Evolutionary conservation across 768 basidiomycete species (phyloP).

Genomic region (Lactarius psammicola): DNA sequence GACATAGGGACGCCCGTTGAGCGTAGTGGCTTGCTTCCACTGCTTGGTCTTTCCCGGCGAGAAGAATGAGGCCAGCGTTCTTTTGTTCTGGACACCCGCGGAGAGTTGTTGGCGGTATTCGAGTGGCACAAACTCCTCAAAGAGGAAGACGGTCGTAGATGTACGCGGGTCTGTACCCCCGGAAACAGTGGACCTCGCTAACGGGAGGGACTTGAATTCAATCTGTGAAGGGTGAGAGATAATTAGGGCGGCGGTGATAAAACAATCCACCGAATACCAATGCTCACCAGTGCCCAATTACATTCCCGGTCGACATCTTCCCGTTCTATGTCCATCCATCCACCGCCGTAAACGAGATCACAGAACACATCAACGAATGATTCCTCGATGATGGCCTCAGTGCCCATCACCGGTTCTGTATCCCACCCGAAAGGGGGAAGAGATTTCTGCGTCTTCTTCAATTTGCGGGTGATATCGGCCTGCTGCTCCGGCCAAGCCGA

Average conservation of each 20-base stretch:
- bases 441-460: slow-evolving; percentile 80
- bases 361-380: slow-evolving; percentile 86
- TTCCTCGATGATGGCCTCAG: slow-evolving; percentile 84
- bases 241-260: background rate
- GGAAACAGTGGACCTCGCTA: slow-evolving; percentile 34
- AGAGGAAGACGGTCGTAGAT: slow-evolving; percentile 68
- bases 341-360: slow-evolving; percentile 75
- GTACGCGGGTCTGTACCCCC: slow-evolving; percentile 64
- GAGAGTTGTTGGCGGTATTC: slow-evolving; percentile 80
- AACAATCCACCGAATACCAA: background rate
- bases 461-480: slow-evolving; percentile 68
- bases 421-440: slow-evolving; percentile 92
- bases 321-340: slow-evolving; percentile 79
- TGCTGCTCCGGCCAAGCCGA: slow-evolving; percentile 72
- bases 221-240: slow-evolving; percentile 46
- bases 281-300: slow-evolving; percentile 86
- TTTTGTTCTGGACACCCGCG: slow-evolving; percentile 47
- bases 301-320: slow-evolving; percentile 82
- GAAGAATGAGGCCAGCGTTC: slow-evolving; percentile 67
- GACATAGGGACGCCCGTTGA: slow-evolving; percentile 76
- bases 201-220: slow-evolving; percentile 79
- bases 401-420: slow-evolving; percentile 75
- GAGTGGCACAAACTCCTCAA: slow-evolving; percentile 91
- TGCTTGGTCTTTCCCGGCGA: slow-evolving; percentile 50
- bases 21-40: slow-evolving; percentile 81